phyloP scores from a whole-genome alignment of 306 rosid species.

The Sphenostylis stenocarpa region DNA sequence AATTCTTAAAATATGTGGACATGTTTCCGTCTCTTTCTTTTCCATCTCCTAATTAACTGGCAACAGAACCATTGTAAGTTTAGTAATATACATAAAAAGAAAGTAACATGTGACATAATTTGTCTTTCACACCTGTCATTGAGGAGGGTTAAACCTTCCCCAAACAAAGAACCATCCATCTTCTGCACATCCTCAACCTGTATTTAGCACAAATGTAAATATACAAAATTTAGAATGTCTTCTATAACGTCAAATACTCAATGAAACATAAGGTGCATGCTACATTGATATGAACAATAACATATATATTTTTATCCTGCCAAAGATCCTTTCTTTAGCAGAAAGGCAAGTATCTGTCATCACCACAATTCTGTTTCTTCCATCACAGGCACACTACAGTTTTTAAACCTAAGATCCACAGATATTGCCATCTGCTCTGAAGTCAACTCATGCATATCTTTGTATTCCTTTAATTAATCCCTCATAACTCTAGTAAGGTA shows the following conservation, averaged over 20 bases:
- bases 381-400: not conserved
- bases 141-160: constrained; percentile 91
- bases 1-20: not conserved
- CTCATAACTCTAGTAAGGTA: not conserved
- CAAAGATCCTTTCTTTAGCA: not conserved
- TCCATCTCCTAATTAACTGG: not conserved
- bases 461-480: not conserved
- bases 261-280: constrained; percentile 15
- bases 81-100: not conserved
- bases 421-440: not conserved
- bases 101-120: constrained; percentile 9
- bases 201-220: constrained; percentile 1
- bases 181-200: constrained; percentile 69
- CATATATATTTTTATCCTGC: not conserved
- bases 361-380: not conserved
- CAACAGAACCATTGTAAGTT: not conserved
- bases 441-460: not conserved
- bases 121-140: constrained; percentile 60
- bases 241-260: not conserved
- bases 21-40: not conserved
- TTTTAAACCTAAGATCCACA: not conserved
- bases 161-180: constrained; percentile 70
- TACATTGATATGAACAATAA: not conserved
- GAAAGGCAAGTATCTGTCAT: not conserved
- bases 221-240: constrained; percentile 15